Base-by-base conservation (phyloP, 306 rosid genomes). In the Pterocarpus macrocarpus region DNA sequence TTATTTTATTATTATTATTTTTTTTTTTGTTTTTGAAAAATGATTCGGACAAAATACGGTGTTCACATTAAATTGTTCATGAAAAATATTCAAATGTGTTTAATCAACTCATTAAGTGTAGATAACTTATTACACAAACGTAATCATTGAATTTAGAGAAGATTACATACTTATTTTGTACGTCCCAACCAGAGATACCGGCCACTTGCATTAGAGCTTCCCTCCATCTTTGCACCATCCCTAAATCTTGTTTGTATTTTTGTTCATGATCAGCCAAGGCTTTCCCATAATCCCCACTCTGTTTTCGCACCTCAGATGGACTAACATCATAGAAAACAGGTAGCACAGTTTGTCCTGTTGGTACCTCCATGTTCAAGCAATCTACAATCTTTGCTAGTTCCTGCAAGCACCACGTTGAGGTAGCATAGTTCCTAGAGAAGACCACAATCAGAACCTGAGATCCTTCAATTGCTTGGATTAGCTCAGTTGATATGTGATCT, bases 251-350 rank as follows among this genome's bases (percentile, higher is more conserved):
- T 14, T 10, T 30, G 3, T 44, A 69, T 5, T n/a, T 71, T 34
- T 22, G 15, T 63, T 80, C 72, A 38, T 35, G 73, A 28, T 22
- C 0, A 1, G 5, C 73, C 49, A 80, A 80, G 7, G 39, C 64
- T 36, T 22, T 11, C 14, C 10, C 36, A 17, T 10, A 80, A 5
- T 4, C 2, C 32, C 58, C 73, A 13, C 34, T 63, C 41, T 71
- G 83, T 14, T 55, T 62, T 22, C 64, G 43, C 3, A 80, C 79
- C 15, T 71, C 65, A 12, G 83, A 80, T 8, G 83, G 78, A 36
- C n/a, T 59, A 1, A 71, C 73, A 38, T 80, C 73, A 57, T 62
- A 80, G 47, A 80, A 71, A 49, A 80, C 1, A 1, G 78, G 79
- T 1, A 80, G 12, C 17, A 80, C n/a, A 0, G 0, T 62, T 47